Conservation (phyloP, 345 rosid species). For the Passiflora organensis region DNA sequence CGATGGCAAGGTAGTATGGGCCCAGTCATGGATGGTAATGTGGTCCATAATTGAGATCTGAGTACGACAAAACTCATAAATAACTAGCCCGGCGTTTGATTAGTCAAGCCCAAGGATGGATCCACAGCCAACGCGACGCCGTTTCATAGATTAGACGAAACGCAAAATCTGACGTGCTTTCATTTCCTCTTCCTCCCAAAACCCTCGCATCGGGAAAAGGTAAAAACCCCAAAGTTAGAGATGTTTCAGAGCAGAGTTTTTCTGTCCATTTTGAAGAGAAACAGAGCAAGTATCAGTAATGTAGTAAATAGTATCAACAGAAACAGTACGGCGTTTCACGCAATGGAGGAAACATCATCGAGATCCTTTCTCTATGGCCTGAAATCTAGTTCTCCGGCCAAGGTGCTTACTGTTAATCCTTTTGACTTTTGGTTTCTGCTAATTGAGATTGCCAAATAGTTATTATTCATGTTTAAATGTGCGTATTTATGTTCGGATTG, state of each 20-base stretch:
- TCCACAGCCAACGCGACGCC: no score
- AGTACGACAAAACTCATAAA: no score
- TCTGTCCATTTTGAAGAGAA: conserved; percentile 52
- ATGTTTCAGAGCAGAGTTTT: conserved; percentile 48
- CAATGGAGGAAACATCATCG: conserved; percentile 25
- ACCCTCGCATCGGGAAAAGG: no score
- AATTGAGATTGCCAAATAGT: not conserved
- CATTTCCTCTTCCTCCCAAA: no score
- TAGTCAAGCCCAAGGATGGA: no score
- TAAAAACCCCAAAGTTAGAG: no score
- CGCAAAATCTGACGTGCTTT: no score
- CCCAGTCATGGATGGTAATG: no score
- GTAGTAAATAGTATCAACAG: conserved; percentile 27
- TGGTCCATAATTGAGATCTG: no score
- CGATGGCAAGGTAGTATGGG: no score
- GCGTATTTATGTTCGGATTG: not conserved
- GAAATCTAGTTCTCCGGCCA: conserved; percentile 29
- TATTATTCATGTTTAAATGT: not conserved
- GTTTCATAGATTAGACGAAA: no score
- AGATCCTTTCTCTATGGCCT: conserved; percentile 38
- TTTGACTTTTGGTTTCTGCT: not conserved
- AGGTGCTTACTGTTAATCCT: conserved; percentile 16
- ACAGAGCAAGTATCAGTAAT: conserved; percentile 28
- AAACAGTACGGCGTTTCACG: conserved; percentile 23
- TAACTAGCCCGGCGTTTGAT: no score